These are phyloP conservation scores for Austroboletus novae-zelandiae DNA, from an alignment of 1,284 basidiomycete genomes.

Conservation along the genomic window DNA sequence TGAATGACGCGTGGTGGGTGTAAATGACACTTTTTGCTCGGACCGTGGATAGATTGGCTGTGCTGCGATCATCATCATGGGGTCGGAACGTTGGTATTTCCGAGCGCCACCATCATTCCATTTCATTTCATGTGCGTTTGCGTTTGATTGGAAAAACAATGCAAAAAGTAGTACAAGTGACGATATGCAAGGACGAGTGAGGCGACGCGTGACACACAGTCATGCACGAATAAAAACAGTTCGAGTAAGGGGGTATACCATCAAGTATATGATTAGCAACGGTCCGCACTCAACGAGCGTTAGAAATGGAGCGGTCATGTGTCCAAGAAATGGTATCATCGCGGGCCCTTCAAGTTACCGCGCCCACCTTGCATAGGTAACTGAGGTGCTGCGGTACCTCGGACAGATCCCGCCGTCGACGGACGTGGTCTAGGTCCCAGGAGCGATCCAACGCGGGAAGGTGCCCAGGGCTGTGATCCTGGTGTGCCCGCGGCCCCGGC, in stretches of 20 bases:
- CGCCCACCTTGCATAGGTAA: conserved; percentile 33
- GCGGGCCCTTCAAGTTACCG: conserved; percentile 9
- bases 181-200: conserved; percentile 6
- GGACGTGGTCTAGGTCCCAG: conserved; percentile 32
- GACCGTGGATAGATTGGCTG: background rate
- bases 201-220: conserved; percentile 1
- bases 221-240: background rate
- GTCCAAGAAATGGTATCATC: conserved; percentile 23
- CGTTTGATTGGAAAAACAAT: conserved; percentile 6
- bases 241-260: conserved; percentile 22
- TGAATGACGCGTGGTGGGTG: too few species aligned
- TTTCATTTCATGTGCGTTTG: background rate
- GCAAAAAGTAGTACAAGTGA: conserved; percentile 15
- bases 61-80: background rate
- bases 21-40: too few species aligned
- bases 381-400: conserved; percentile 22
- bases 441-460: conserved; percentile 22
- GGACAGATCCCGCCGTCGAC: conserved; percentile 18
- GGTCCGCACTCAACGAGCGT: background rate
- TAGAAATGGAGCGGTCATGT: background rate
- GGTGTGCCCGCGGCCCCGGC: conserved; percentile 1
- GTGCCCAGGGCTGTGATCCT: background rate
- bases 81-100: background rate
- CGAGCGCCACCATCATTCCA: conserved; percentile 14
- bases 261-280: conserved; percentile 6